phyloP scores from a whole-genome alignment of 805 yeast genomes.

The Candida morakotiae region DNA sequence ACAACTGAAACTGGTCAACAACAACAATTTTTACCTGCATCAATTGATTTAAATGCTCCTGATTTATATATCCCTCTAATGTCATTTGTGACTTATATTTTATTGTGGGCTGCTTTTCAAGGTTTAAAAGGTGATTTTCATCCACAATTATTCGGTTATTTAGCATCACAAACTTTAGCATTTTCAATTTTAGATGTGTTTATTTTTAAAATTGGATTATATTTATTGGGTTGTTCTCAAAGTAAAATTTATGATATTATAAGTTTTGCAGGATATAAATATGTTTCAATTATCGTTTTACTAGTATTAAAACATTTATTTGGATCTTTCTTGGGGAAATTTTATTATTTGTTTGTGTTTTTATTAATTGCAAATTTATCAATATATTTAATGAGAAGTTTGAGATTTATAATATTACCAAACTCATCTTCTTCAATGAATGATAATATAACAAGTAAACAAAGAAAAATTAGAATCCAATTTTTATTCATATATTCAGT shows the following conservation, averaged over 20 bases:
- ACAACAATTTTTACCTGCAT: constrained; percentile 62
- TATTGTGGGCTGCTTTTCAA: constrained; percentile 76
- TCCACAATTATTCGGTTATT: constrained; percentile 85
- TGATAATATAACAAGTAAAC: constrained; percentile 59
- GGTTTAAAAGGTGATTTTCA: constrained; percentile 89
- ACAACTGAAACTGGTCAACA: constrained; percentile 16
- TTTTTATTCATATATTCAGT: constrained; percentile 83
- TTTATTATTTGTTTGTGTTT: constrained; percentile 31
- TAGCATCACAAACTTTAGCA: constrained; percentile 82
- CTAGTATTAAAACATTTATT: constrained; percentile 49
- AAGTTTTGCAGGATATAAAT: constrained; percentile 92
- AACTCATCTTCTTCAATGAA: constrained; percentile 25
- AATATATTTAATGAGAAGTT: constrained; percentile 64
- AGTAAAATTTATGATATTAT: constrained; percentile 69
- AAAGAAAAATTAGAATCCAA: constrained; percentile 78
- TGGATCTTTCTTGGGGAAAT: constrained; percentile 24
- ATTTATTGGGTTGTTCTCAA: constrained; percentile 67
- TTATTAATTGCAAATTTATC: constrained; percentile 43
- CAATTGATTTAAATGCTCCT: constrained; percentile 89
- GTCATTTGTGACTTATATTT: constrained; percentile 85
- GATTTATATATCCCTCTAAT: constrained; percentile 93
- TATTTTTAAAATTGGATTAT: constrained; percentile 76
- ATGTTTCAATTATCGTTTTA: constrained; percentile 68
- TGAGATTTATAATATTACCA: constrained; percentile 66
- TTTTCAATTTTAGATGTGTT: constrained; percentile 73